phyloP scores from a whole-genome alignment of 768 basidiomycete genomes.

The Cystofilobasidium ferigula region DNA sequence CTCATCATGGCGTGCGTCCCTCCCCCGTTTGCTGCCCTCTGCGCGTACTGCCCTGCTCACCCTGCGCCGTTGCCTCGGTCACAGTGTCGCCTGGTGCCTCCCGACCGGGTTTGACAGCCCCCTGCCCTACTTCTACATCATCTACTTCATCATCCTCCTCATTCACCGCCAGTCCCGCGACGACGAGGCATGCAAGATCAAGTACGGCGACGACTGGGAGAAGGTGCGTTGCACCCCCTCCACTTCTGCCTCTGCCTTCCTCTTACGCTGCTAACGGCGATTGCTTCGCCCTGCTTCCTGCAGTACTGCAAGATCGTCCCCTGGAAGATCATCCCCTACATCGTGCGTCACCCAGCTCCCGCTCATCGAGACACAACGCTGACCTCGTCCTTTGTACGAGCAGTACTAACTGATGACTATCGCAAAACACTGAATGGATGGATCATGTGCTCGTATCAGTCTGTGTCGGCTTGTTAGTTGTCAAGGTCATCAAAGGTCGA shows the following conservation, averaged over 20 bases:
- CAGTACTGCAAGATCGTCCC: conserved; percentile 73
- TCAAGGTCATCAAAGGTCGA: too few species aligned
- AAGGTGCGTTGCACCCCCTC: conserved; percentile 37
- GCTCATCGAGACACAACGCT: too few species aligned
- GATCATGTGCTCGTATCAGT: too few species aligned
- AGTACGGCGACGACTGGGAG: conserved; percentile 94
- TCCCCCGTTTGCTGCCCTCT: background rate
- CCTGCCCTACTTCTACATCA: conserved; percentile 87
- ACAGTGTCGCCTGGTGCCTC: conserved; percentile 75
- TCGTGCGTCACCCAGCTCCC: conserved; percentile 25
- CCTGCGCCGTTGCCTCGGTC: conserved; percentile 35
- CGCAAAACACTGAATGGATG: too few species aligned
- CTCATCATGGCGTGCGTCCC: conserved; percentile 39
- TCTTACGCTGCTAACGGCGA: background rate
- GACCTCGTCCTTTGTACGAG: too few species aligned
- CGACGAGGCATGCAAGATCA: conserved; percentile 78
- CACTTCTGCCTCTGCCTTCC: background rate
- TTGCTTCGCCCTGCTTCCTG: background rate
- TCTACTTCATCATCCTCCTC: conserved; percentile 79
- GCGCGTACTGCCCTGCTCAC: background rate
- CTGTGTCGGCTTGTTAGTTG: too few species aligned
- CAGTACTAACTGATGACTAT: too few species aligned
- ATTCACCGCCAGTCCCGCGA: conserved; percentile 82
- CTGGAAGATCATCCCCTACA: conserved; percentile 71
- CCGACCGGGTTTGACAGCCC: conserved; percentile 85